Percentiles rank a stretch among this genome's conserved stretches.
These are phyloP conservation scores for Aureoboletus auriporus DNA, from an alignment of 768 basidiomycete species.

Conservation along the genomic window DNA sequence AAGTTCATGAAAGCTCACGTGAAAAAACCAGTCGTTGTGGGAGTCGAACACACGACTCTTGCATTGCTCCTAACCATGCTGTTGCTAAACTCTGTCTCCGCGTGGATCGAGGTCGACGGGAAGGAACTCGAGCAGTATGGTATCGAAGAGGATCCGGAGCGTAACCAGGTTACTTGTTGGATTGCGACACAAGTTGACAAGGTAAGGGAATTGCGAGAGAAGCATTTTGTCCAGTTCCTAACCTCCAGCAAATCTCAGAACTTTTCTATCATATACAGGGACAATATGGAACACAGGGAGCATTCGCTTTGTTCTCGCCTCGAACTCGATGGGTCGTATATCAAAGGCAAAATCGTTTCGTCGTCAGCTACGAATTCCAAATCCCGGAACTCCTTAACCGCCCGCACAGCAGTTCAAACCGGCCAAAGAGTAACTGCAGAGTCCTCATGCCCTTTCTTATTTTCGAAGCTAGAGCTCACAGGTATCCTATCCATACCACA, in stretches of 20 bases:
- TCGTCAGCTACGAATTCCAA: not conserved
- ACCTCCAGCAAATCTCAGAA: constrained; percentile 9
- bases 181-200: constrained; percentile 24
- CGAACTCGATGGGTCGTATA: constrained; percentile 18
- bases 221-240: not conserved
- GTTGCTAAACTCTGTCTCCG: constrained; percentile 16
- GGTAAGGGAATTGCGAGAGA: constrained; percentile 8
- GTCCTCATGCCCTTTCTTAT: constrained; percentile 18
- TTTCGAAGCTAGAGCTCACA: constrained; percentile 25
- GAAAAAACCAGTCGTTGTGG: not conserved
- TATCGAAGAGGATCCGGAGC: constrained; percentile 14
- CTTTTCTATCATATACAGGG: constrained; percentile 24
- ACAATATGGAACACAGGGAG: constrained; percentile 4
- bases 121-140: constrained; percentile 23
- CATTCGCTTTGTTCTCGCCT: constrained; percentile 5
- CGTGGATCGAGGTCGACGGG: constrained; percentile 29
- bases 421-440: constrained; percentile 9
- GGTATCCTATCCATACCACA: constrained; percentile 15
- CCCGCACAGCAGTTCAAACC: constrained; percentile 7
- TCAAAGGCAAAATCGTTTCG: constrained; percentile 1
- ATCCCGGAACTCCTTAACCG: too few species aligned
- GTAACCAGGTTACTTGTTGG: constrained; percentile 26
- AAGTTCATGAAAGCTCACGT: too few species aligned
- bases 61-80: constrained; percentile 12
- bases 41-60: not conserved